Conservation (phyloP, 345 rosid species). For the Rhizophora mangle region DNA sequence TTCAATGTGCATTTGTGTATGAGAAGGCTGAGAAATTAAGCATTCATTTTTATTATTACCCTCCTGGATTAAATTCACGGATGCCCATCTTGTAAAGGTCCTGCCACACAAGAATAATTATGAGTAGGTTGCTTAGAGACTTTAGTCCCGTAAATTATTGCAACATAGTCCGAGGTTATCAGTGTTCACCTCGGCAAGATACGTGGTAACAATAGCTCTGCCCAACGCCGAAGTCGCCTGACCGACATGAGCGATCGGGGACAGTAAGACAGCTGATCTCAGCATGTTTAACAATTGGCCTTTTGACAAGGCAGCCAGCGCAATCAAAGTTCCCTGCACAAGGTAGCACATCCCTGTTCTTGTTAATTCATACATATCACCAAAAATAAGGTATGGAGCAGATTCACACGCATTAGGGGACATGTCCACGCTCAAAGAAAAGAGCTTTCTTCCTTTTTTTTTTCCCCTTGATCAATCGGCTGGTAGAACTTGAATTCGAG, state of each 20-base stretch:
- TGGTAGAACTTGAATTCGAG: too few relatives aligned
- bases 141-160: not conserved
- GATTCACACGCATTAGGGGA: too few relatives aligned
- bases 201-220: conserved; percentile 31
- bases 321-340: conserved; percentile 48
- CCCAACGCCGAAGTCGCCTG: conserved; percentile 41
- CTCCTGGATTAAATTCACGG: conserved; percentile 38
- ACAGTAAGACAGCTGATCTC: conserved; percentile 52
- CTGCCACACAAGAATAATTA: conserved; percentile 28
- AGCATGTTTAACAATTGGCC: conserved; percentile 31
- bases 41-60: conserved; percentile 21
- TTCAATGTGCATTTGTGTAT: too few relatives aligned
- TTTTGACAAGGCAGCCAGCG: conserved; percentile 49
- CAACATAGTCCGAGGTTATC: not conserved
- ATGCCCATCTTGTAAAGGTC: conserved; percentile 34
- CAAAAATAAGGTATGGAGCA: too few relatives aligned
- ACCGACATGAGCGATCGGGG: conserved; percentile 47
- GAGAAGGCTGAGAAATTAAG: not conserved
- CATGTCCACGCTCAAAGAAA: not conserved
- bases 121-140: not conserved
- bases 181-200: conserved; percentile 40
- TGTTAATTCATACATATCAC: not conserved
- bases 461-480: too few relatives aligned
- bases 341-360: not conserved
- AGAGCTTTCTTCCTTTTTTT: too few relatives aligned